Evolutionary conservation across 2,329 filamentous ascomycete species (phyloP), one percentile per base, ranked within the genome.

Genomic region (Stemphylium vesicarium): DNA sequence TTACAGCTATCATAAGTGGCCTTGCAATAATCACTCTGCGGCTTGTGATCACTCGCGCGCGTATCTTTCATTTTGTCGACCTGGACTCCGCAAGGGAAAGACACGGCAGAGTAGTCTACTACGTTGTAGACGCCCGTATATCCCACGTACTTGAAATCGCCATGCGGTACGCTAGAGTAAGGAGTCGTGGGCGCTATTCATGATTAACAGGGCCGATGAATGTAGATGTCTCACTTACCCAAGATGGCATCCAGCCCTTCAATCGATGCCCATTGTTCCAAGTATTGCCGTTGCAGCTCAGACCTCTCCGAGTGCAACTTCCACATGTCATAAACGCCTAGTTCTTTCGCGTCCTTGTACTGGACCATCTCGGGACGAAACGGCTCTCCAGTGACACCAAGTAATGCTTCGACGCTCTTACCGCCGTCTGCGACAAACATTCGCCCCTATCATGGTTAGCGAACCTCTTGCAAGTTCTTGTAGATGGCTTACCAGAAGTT

Each of bases 351-450:
- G 1, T 75, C 58, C 43, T 71, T 70, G 54, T 83, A 83, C 2
- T 55, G 47, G 16, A 72, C 54, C 80, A 84, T 81, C 57, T 84
- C 81, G 0, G 81, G 80, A 9, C 81, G 75, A 54, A 77, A 78
- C 1, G 80, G 80, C 59, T 82, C 80, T 6, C 65, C 63, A 0
- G 75, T 77, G 0, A 75, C 72, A 11, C 71, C 70, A 3, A 81
- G 70, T 40, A 80, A 71, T 11, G 74, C 70, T 44, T 69, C 45
- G 3, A 82, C 71, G 10, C 77, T 79, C 53, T 80, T 80, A 1
- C 79, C 82, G n/a, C 82, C 81, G 51, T 84, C 81, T 10, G 80
- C 78, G 11, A 81, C 64, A 57, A 83, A 84, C 73, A 81, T 77
- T 16, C 71, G 68, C 0, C 54, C 72, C 71, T 75, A 26, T 8